Evolutionary conservation across 116 monocot species (phyloP), one percentile per base, ranked within the genome.

Genomic region (Cymodocea nodosa): DNA sequence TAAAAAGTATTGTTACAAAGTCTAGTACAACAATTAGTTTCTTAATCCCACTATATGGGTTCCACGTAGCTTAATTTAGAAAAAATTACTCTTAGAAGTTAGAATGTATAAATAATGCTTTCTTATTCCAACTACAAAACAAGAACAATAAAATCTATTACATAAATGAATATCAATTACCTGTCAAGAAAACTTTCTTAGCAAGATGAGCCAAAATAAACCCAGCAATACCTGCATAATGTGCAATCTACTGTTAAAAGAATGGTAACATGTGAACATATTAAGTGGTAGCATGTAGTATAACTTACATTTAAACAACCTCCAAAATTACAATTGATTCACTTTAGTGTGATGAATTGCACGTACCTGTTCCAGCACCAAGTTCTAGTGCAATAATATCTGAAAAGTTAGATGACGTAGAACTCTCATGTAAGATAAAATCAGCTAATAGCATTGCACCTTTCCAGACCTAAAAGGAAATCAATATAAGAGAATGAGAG

Each of bases 351-450:
- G 12, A 44, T 44, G 44, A 10, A 54, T 18, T 59, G 2, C 7
- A 59, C 17, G 70, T 44, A 88, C 97, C 97, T 78, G 97, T 97
- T 57, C 97, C 97, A 62, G 88, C 75, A 74, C 97, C 97, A 74
- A 97, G 83, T 70, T 97, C 97, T 56, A 97, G 50, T 60, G 87
- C 90, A 59, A 62, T 79, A 14, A 87, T 30, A 49, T 65, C 76
- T 74, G 85, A 35, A 23, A 94, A 87, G 35, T 85, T 81, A 17
- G 74, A 76, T 64, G 97, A 87, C 36, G 79, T 88, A 19, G 74
- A 69, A 73, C 74, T 78, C 68, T 59, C 78, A 65, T 97, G 85
- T 67, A 90, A 63, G 25, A 91, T 56, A 66, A 84, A 88, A 78
- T 97, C 97, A 44, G 83, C 76, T 65, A 97, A 70, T 12, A 91